Conservation (phyloP, 2,329 filamentous ascomycete species). For the Colletotrichum horii region DNA sequence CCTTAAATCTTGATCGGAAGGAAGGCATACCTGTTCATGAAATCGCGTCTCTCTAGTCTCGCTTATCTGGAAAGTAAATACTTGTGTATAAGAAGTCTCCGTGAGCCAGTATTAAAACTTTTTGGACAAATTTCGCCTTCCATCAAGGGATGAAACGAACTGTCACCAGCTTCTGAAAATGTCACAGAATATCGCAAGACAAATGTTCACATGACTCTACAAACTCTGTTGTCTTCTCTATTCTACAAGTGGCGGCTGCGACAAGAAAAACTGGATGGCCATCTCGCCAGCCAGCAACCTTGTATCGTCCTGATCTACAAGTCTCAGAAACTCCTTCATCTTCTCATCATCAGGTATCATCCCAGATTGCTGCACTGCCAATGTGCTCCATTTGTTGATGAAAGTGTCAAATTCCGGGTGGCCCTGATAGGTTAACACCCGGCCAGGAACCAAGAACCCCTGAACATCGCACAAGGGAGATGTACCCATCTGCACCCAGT, state of each 20-base stretch:
- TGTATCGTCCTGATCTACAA: constrained; percentile 26
- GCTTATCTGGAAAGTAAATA: not conserved
- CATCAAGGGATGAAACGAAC: not conserved
- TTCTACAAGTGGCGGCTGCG: not conserved
- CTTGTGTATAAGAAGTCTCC: not conserved
- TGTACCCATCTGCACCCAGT: constrained; percentile 26
- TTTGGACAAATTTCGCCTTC: not conserved
- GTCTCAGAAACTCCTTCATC: not conserved
- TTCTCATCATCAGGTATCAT: not conserved
- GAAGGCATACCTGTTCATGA: not conserved
- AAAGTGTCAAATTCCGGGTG: constrained; percentile 49
- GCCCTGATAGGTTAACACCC: constrained; percentile 45
- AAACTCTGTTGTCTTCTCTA: not conserved
- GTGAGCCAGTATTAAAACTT: not conserved
- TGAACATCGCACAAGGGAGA: constrained; percentile 39
- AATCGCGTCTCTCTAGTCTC: not conserved
- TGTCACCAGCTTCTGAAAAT: too few relatives aligned
- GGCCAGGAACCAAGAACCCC: constrained; percentile 40
- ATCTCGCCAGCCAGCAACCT: constrained; percentile 23
- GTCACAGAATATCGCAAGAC: not conserved
- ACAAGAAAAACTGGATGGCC: constrained; percentile 24
- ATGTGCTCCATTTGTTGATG: constrained; percentile 32
- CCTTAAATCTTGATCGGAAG: not conserved
- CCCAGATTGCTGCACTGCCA: constrained; percentile 40
- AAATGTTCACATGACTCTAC: not conserved